Conservation (phyloP, 2,329 filamentous ascomycete genomes). For the Sphaerulina populicola region DNA sequence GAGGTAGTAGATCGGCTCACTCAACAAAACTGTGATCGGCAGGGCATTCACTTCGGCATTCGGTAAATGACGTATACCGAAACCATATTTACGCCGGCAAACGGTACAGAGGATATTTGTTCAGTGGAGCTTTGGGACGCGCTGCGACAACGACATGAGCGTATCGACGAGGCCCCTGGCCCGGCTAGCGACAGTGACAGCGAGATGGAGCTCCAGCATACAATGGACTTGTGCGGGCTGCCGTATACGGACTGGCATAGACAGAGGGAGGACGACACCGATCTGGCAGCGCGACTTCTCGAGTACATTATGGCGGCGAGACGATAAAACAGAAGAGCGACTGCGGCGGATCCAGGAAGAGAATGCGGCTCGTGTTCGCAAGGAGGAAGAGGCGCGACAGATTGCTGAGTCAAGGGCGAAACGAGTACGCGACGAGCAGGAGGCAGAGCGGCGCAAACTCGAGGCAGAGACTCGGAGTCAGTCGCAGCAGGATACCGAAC, state of each 20-base stretch:
- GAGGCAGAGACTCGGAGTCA: neutral
- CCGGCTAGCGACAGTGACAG: neutral
- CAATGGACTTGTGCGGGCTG: constrained; percentile 22
- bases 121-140: neutral
- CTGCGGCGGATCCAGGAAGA: neutral
- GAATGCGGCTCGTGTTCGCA: neutral
- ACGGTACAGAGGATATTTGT: neutral
- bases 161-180: neutral
- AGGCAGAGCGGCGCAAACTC: neutral
- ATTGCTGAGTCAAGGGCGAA: constrained; percentile 3
- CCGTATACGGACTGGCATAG: constrained; percentile 9
- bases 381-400: constrained; percentile 7
- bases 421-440: constrained; percentile 5
- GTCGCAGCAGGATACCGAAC: neutral
- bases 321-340: constrained; percentile 6
- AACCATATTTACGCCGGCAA: neutral
- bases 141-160: neutral
- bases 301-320: constrained; percentile 5
- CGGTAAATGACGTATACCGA: neutral
- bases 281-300: constrained; percentile 14
- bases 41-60: constrained; percentile 3
- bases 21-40: constrained; percentile 7
- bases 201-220: constrained; percentile 5
- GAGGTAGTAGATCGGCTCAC: too few species aligned
- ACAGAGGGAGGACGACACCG: neutral